Base-by-base conservation (phyloP, 352 stramenopile genomes). In the Phytophthora palmivora region DNA sequence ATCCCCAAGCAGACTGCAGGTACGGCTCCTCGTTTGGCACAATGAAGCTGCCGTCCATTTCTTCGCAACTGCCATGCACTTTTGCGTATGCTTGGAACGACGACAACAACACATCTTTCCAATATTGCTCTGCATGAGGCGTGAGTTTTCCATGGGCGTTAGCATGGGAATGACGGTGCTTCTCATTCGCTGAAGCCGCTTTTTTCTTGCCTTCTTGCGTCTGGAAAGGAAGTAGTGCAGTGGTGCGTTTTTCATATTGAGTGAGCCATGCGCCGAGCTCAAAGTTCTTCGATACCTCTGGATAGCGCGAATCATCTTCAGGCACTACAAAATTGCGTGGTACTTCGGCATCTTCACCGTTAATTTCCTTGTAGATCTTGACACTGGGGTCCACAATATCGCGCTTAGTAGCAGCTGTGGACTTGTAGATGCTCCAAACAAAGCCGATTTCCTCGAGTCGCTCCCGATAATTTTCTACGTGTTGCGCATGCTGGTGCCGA, bases 371-470 rank as follows among this genome's bases (percentile, higher is more conserved):
- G 75, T 92, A 98, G 12, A 97, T 61, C 18, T 68, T 50, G 10
- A 89, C 55, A 42, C 82, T 88, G 14, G 79, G 69, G 24, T 84
- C 67, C 19, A 88, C 80, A 33, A 87, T 70, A 6, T 89, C 77
- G 32, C 78, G 79, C 41, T 82, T 82, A 19, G 67, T 83, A 18
- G 69, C 59, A 21, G 70, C 74, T 4, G 71, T 72, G 11, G 72
- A 82, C 47, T 87, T 70, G 41, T 86, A 76, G n/a, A 89, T 72
- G n/a, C 80, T 85, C 92, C 95, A 98, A 22, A 92, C 74, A 67
- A 98, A 98, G 9, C 93, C 95, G 16, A 98, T 70, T 14, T 85
- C 72, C 36, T 96, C 82, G 21, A 98, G 72, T 18, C 89, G 72
- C 3, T 95, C 70, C 30, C 77, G 88, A 43, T 95, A 73, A 30